phyloP scores from a whole-genome alignment of 1,284 basidiomycete species.

The Trichosporon sp. region DNA sequence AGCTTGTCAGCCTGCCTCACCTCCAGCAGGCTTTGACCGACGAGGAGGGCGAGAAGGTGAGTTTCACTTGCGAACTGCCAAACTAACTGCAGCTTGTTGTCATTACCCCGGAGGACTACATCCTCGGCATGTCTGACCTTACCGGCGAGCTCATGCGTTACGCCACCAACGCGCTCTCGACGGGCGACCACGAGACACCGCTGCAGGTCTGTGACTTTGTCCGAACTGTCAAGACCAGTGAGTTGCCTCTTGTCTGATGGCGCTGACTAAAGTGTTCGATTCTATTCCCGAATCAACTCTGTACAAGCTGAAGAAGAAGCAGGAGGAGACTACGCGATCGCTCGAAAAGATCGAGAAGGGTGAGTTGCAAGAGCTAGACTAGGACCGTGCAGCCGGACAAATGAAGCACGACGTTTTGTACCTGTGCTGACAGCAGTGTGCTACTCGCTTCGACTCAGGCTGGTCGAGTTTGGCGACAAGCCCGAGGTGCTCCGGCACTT shows the following conservation, averaged over 20 bases:
- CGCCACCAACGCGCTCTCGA: constrained; percentile 67
- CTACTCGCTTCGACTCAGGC: constrained; percentile 45
- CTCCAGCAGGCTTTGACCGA: constrained; percentile 65
- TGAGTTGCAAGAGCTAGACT: constrained; percentile 46
- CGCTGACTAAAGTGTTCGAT: constrained; percentile 33
- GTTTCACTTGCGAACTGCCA: neutral
- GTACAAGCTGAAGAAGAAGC: constrained; percentile 72
- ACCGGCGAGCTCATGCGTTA: constrained; percentile 95
- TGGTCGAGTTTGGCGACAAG: constrained; percentile 48
- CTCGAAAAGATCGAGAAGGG: constrained; percentile 92
- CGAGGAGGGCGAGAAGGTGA: constrained; percentile 17
- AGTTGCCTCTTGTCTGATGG: constrained; percentile 28
- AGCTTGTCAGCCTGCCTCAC: constrained; percentile 65
- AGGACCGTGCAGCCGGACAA: neutral
- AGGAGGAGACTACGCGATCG: constrained; percentile 75
- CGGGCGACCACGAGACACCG: constrained; percentile 67
- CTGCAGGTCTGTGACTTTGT: constrained; percentile 70
- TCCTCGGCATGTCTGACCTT: constrained; percentile 87
- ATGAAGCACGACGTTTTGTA: too few species aligned
- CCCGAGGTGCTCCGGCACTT: constrained; percentile 47
- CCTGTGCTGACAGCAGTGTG: constrained; percentile 34
- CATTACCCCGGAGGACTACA: constrained; percentile 79
- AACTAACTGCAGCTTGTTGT: constrained; percentile 48
- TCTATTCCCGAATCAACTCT: constrained; percentile 32
- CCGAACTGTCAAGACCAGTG: constrained; percentile 70